phyloP scores from a whole-genome alignment of 2,329 filamentous ascomycete genomes.

The Onygena corvina region DNA sequence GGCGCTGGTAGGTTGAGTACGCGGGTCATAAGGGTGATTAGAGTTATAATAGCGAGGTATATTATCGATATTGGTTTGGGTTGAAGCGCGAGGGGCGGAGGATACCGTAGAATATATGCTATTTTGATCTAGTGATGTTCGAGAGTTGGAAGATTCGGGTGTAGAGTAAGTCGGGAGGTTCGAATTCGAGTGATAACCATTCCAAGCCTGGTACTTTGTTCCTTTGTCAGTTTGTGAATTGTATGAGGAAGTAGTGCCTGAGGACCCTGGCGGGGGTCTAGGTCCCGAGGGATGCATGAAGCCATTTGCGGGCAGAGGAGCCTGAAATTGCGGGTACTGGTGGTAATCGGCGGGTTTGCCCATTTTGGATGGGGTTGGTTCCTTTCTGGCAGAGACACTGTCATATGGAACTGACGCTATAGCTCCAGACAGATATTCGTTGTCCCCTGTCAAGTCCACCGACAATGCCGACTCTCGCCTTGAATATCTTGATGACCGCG shows the following conservation, averaged over 20 bases:
- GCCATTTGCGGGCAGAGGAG: constrained; percentile 39
- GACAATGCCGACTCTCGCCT: constrained; percentile 61
- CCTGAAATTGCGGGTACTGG: constrained; percentile 69
- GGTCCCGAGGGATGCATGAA: constrained; percentile 49
- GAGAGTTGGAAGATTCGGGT: constrained; percentile 42
- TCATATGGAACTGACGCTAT: constrained; percentile 87
- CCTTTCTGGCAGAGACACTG: constrained; percentile 52
- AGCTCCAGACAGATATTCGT: constrained; percentile 64
- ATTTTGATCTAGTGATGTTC: constrained; percentile 51
- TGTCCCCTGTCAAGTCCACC: constrained; percentile 55
- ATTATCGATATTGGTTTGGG: constrained; percentile 45
- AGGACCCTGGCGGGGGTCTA: constrained; percentile 46
- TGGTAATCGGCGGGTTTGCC: constrained; percentile 75
- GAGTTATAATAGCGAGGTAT: constrained; percentile 35
- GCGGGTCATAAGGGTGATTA: constrained; percentile 28
- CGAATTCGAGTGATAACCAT: constrained; percentile 43
- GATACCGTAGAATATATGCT: constrained; percentile 52
- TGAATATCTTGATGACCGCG: constrained; percentile 60
- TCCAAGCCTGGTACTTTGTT: constrained; percentile 69
- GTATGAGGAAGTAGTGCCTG: constrained; percentile 54
- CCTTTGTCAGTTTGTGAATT: constrained; percentile 57
- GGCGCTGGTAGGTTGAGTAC: constrained; percentile 19
- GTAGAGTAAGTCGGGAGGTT: constrained; percentile 50
- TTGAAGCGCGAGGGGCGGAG: constrained; percentile 46
- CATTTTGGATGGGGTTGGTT: constrained; percentile 63